phyloP scores from a whole-genome alignment of 1,139 yeast species.

The Saccharomyces hybrid region DNA sequence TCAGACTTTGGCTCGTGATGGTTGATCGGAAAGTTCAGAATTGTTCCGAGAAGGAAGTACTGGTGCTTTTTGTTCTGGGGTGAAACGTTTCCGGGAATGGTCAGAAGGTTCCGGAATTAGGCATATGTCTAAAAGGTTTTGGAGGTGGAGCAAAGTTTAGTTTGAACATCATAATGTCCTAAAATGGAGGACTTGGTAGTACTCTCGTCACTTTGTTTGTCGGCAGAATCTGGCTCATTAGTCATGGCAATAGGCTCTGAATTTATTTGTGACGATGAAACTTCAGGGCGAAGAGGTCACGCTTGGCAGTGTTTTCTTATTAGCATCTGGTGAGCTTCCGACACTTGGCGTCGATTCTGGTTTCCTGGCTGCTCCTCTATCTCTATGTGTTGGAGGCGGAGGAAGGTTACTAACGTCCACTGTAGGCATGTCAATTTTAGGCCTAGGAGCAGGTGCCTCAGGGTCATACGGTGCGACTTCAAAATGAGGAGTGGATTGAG shows the following conservation, averaged over 20 bases:
- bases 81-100: not conserved
- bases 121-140: constrained; percentile 10
- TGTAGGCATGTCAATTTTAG: constrained; percentile 9
- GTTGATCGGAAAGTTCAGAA: not conserved
- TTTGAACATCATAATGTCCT: constrained; percentile 6
- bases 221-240: not conserved
- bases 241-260: not conserved
- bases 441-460: constrained; percentile 14
- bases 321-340: not conserved
- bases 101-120: not conserved
- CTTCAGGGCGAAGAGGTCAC: constrained; percentile 2
- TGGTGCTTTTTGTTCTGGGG: not conserved
- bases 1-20: not conserved
- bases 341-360: not conserved
- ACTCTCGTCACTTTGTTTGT: not conserved
- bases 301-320: not conserved
- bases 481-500: constrained; percentile 3
- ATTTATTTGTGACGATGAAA: constrained; percentile 8
- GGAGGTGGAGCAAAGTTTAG: constrained; percentile 24
- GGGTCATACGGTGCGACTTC: constrained; percentile 22
- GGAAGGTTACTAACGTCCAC: constrained; percentile 19
- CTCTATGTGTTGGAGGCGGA: constrained; percentile 29
- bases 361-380: constrained; percentile 11
- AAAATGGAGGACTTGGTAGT: constrained; percentile 4
- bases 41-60: not conserved